Evolutionary conservation across 2,329 filamentous ascomycete genomes (phyloP), one percentile per base, ranked within the genome.

Genomic region (Cladosporium sp.): DNA sequence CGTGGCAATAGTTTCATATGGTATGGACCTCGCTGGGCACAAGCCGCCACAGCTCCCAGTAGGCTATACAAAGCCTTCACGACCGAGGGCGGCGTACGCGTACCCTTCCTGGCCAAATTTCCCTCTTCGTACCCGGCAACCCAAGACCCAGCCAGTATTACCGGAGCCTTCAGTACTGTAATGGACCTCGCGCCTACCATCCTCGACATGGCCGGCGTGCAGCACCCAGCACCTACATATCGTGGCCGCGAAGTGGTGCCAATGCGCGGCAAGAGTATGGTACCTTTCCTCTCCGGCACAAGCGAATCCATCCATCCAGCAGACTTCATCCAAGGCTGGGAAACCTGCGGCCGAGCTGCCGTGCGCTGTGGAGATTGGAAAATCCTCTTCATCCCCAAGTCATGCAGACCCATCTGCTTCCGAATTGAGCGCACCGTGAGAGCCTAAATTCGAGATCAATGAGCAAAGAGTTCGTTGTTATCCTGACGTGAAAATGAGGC

Each of bases 21-120:
- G 79, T 82, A 82, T 55, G 79, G 79, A 1, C 75, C 75, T 3
- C 72, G 72, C 12, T 80, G 78, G 76, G 78, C 78, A 1, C 72
- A 75, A 59, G 76, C 76, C 25, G 71, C 75, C 11, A 79, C 76
- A 1, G 75, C 77, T 1, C 75, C 76, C 1, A 73, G 68, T 9
- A 64, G 72, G 25, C 60, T 73, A 19, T 78, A 74, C 67, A 77
- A 77, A 51, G 66, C 67, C 18, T 70, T 67, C 58, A 68, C 68
- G 5, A 72, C 70, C 2, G 70, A 73, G 58, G 70, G 77, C 1
- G 77, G 77, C 32, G 74, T 79, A 13, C 73, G 75, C 4, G 76
- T 78, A 0, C 77, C 76, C 0, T 77, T 78, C 57, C 62, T 79
- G 30, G 73, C 76, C 43, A 64, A 65, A 48, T 66, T 65, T 27